Evolutionary conservation across 2,329 filamentous ascomycete species (phyloP).

Genomic region (Ascocoryne sarcoides): DNA sequence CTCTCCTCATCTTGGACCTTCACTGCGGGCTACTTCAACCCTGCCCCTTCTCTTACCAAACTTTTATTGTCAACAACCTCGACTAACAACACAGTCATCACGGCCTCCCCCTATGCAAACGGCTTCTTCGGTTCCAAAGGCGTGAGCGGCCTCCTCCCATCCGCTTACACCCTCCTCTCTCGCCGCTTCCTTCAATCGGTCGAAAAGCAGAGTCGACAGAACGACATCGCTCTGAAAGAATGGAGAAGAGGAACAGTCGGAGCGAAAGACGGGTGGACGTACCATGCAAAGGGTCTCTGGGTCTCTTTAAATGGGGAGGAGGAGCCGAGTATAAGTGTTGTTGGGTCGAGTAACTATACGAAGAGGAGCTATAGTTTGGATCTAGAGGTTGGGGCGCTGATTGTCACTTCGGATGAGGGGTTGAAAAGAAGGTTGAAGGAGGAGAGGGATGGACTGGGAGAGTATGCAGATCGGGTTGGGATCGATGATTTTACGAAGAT

Average conservation of each 20-base stretch:
- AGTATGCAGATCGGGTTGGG: slow-evolving; percentile 59
- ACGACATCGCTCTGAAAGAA: slow-evolving; percentile 67
- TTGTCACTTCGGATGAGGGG: slow-evolving; percentile 68
- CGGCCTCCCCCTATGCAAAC: slow-evolving; percentile 87
- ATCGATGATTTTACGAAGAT: slow-evolving; percentile 71
- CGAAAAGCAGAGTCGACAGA: slow-evolving; percentile 34
- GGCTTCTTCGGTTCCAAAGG: slow-evolving; percentile 88
- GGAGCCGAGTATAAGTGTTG: slow-evolving; percentile 67
- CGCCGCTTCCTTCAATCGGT: slow-evolving; percentile 59
- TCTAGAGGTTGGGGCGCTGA: slow-evolving; percentile 78
- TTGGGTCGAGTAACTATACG: slow-evolving; percentile 94
- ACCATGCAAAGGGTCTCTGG: slow-evolving; percentile 96
- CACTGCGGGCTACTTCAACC: slow-evolving; percentile 98
- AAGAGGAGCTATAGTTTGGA: slow-evolving; percentile 88
- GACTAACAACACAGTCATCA: slow-evolving; percentile 70
- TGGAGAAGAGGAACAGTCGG: slow-evolving; percentile 80
- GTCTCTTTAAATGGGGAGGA: slow-evolving; percentile 60
- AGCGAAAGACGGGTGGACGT: slow-evolving; percentile 83
- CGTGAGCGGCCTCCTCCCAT: slow-evolving; percentile 81
- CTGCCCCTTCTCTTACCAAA: slow-evolving; percentile 72
- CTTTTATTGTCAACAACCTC: slow-evolving; percentile 69
- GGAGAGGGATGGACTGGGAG: slow-evolving; percentile 73
- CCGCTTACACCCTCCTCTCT: slow-evolving; percentile 84
- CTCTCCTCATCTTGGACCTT: slow-evolving; percentile 85
- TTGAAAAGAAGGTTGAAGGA: slow-evolving; percentile 66